phyloP scores from a whole-genome alignment of 139 green algal genomes.

The Microglena sp. region DNA sequence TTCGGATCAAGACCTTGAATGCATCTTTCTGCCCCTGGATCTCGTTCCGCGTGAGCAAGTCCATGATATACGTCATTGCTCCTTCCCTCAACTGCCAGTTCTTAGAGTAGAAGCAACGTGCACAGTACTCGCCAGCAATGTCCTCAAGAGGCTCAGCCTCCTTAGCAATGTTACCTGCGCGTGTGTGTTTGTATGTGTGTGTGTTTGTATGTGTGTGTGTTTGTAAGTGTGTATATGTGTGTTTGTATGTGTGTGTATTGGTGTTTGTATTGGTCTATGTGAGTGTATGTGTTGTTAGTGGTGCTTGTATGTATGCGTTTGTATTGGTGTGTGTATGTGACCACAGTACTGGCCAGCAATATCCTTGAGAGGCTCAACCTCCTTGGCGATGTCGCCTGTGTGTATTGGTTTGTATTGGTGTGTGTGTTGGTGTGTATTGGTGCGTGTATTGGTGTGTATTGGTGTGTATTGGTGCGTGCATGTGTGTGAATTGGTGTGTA shows the following conservation, averaged over 20 bases:
- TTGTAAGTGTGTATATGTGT: background rate
- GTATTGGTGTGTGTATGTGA: background rate
- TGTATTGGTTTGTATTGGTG: background rate
- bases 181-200: background rate
- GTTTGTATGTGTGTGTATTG: too few species aligned
- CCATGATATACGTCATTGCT: constrained; percentile 30
- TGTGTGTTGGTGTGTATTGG: background rate
- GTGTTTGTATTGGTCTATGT: background rate
- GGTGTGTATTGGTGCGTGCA: background rate
- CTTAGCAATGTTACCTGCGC: too few species aligned
- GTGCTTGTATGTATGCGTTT: background rate
- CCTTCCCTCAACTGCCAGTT: constrained; percentile 84
- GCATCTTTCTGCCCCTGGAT: constrained; percentile 18
- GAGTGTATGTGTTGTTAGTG: background rate
- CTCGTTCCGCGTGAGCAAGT: too few species aligned
- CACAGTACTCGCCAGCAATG: constrained; percentile 61
- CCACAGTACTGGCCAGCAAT: too few species aligned
- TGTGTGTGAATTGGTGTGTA: background rate
- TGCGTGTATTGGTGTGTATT: background rate
- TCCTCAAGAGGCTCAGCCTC: constrained; percentile 50
- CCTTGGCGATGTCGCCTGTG: background rate
- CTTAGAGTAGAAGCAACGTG: constrained; percentile 52
- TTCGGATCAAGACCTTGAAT: constrained; percentile 11
- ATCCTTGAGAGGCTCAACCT: too few species aligned
- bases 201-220: background rate